Base-by-base conservation (phyloP, 1,139 yeast genomes). In the Scheffersomyces titani region DNA sequence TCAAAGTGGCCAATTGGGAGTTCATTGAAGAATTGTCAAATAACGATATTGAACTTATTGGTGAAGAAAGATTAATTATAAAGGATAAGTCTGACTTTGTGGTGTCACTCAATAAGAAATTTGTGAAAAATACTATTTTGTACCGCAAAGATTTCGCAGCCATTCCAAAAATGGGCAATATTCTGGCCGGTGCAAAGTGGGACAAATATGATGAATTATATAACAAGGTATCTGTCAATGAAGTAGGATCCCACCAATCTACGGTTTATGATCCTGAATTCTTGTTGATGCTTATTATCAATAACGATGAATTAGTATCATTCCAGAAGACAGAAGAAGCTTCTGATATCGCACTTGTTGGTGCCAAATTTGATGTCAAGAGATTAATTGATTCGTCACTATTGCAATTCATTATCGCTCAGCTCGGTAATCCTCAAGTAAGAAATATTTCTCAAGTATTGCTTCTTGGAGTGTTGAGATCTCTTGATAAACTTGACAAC, bases 1-100 rank as follows among this genome's bases (percentile, higher is more conserved):
- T 80, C 54, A 70, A 67, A 52, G 86, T 90, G 11, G 74, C 80
- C 51, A 76, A 81, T 49, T 91, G 97, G 96, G 92, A 89, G 54
- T 81, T 88, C 53, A 69, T 83, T 36, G 78, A 77, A 50, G 78
- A 75, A 21, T 63, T 75, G 50, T 69, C 71, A 9, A 74, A 70
- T 48, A 73, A 71, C 16, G 86, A 82, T 21, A 60, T 74, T 20
- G 85, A 81, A 9, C 63, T 78, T 44, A 72, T 78, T 18, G 83
- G 82, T 2, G 78, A 70, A 52, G 68, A 70, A 66, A 58, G 80
- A 75, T 65, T 90, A 30, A 74, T 89, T 52, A 72, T 75, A 19
- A 76, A 77, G 52, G 81, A 83, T 52, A 83, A 79, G 13, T 54
- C 65, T 45, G 85, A 84, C 0, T 71, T 87, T 36, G 80, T 82